Percentiles rank a stretch among this genome's conserved stretches.
Conservation (phyloP, 2,329 filamentous ascomycete genomes). For the Ascochyta fabae region DNA sequence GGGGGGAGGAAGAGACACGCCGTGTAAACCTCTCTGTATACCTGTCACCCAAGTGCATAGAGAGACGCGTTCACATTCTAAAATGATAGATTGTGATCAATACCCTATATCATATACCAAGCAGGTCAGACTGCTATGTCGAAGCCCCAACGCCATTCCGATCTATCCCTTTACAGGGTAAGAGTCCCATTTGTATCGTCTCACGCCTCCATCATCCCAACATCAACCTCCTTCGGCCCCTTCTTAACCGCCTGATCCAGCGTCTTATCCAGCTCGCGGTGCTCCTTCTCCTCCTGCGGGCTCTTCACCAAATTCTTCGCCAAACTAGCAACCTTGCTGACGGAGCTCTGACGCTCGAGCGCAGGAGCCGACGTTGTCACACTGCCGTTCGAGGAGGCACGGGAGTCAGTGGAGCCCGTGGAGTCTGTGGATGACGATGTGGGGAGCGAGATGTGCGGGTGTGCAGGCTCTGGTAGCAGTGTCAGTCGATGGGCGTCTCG, state of each 20-base stretch:
- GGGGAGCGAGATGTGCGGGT: conserved; percentile 2
- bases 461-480: neutral
- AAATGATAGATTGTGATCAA: too few species aligned
- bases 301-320: conserved; percentile 13
- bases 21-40: conserved; percentile 31
- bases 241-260: conserved; percentile 11
- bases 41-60: too few species aligned
- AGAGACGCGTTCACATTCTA: too few species aligned
- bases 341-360: conserved; percentile 4
- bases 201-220: conserved; percentile 6
- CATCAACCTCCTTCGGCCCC: conserved; percentile 9
- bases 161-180: too few species aligned
- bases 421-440: conserved; percentile 3
- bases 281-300: conserved; percentile 15
- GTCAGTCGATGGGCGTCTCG: neutral
- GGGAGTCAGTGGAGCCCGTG: neutral
- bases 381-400: neutral
- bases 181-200: neutral
- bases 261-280: conserved; percentile 9
- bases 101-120: too few species aligned
- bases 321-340: conserved; percentile 10
- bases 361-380: neutral
- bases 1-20: conserved; percentile 65
- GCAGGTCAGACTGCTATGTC: too few species aligned
- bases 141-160: too few species aligned